Evolutionary conservation across 768 basidiomycete genomes (phyloP), one percentile per base, ranked within the genome.

Genomic region (Xanthoconium purpureum): DNA sequence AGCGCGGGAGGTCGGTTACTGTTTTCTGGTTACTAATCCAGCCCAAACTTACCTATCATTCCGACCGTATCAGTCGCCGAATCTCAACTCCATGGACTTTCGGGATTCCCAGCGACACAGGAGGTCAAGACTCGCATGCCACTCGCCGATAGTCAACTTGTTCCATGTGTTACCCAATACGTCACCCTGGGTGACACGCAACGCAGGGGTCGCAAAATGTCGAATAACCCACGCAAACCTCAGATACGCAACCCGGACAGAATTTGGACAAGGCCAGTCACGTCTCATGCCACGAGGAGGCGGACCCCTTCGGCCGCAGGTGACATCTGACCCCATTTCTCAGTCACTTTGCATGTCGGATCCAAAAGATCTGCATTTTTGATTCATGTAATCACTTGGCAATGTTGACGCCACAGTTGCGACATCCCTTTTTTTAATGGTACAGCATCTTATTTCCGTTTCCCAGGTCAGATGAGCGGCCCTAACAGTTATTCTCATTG

Each of bases 281-380:
- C 61, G n/a, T 54, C 68, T 43, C 56, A 59, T 61, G 68, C 70
- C 49, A 47, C 61, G 28, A 70, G 70, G 51, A 66, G 58, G 44
- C 70, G 71, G 48, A 73, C 70, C 1, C 61, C 70, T 24, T 73
- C 70, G 32, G 72, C 66, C 39, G 68, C 72, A 29, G 70, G 72
- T 37, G 70, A 58, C 45, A 71, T 71, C 38, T 71, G 56, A 66
- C 47, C 36, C 14, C 42, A 44, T 42, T 42, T 58, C 28, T 44
- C 35, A 47, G 35, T 12, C 30, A 50, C 52, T 51, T 60, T 56
- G 52, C 47, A 43, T 52, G 47, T 55, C 57, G 50, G 30, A 58
- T 50, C 11, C 44, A 37, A 44, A 38, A 47, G 42, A 32, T 24
- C 52, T 53, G 45, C 46, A 47, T 50, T 52, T 55, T 42, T 59